These are phyloP conservation scores for Dryas integrifolia DNA, from an alignment of 331 rosid species.

Conservation along the genomic window DNA sequence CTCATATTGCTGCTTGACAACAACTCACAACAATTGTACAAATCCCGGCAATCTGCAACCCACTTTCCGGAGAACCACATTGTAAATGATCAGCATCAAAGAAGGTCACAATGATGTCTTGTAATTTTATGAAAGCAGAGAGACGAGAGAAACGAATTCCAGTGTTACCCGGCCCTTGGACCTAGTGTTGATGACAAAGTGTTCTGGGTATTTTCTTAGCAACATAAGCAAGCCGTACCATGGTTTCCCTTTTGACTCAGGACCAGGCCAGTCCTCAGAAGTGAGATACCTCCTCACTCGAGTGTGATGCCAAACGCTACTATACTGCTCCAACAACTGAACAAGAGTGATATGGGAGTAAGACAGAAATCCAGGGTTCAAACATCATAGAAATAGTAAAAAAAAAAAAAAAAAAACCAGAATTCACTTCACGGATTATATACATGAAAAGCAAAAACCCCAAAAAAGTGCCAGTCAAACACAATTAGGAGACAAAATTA, in stretches of 20 bases:
- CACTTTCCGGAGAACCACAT: background rate
- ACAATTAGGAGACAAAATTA: background rate
- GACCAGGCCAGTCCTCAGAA: slow-evolving; percentile 86
- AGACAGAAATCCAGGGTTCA: background rate
- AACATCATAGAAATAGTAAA: background rate
- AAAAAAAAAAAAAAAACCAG: background rate
- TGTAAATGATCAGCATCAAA: slow-evolving; percentile 1
- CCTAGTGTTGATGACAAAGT: slow-evolving; percentile 96
- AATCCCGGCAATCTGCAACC: background rate
- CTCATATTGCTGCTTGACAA: background rate
- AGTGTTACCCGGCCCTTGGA: slow-evolving; percentile 78
- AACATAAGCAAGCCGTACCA: slow-evolving; percentile 94
- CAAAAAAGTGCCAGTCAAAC: background rate
- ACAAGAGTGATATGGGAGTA: slow-evolving; percentile 3
- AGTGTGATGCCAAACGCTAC: slow-evolving; percentile 77
- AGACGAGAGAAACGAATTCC: slow-evolving; percentile 93
- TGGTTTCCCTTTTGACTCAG: slow-evolving; percentile 93
- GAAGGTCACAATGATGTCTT: background rate
- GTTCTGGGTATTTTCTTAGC: slow-evolving; percentile 95
- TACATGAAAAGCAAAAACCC: background rate
- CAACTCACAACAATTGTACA: slow-evolving; percentile 4
- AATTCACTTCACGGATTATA: background rate
- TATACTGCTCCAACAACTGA: slow-evolving; percentile 78
- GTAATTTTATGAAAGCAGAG: slow-evolving; percentile 61
- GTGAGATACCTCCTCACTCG: slow-evolving; percentile 87